Conservation (phyloP, 176 grass and related monocot genomes). For the Poa pratensis region DNA sequence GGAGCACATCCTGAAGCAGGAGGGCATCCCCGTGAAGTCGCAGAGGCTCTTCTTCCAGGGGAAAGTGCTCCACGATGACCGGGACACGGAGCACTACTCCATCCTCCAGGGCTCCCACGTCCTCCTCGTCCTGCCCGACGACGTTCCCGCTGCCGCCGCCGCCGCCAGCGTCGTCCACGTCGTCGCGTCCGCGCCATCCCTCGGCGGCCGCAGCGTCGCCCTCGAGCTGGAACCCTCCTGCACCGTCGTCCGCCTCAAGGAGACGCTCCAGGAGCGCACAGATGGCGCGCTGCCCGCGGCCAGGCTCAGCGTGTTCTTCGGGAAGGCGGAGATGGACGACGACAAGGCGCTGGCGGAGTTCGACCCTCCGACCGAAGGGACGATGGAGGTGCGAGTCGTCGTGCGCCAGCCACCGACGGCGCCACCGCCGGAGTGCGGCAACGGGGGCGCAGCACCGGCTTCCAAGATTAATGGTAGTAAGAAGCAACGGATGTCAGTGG, state of each 20-base stretch:
- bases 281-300: constrained; percentile 29
- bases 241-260: constrained; percentile 47
- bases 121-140: constrained; percentile 38
- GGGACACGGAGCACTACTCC: constrained; percentile 41
- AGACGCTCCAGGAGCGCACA: constrained; percentile 40
- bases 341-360: constrained; percentile 39
- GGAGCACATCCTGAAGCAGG: background rate
- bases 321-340: constrained; percentile 58
- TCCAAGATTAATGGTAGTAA: background rate
- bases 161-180: background rate
- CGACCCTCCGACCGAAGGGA: background rate
- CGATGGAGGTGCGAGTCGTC: constrained; percentile 41
- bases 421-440: background rate
- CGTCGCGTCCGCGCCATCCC: constrained; percentile 14
- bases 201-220: constrained; percentile 18
- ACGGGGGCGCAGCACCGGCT: background rate
- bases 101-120: constrained; percentile 54
- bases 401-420: background rate
- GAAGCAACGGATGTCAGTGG: constrained; percentile 43
- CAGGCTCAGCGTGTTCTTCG: constrained; percentile 30
- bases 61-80: constrained; percentile 25
- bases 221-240: constrained; percentile 29
- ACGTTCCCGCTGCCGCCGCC: background rate
- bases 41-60: constrained; percentile 30
- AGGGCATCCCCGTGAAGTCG: constrained; percentile 20